Percentiles rank a stretch among this genome's conserved stretches.
Conservation (phyloP, 2,329 filamentous ascomycete genomes). For the Aspergillus carbonarius region DNA sequence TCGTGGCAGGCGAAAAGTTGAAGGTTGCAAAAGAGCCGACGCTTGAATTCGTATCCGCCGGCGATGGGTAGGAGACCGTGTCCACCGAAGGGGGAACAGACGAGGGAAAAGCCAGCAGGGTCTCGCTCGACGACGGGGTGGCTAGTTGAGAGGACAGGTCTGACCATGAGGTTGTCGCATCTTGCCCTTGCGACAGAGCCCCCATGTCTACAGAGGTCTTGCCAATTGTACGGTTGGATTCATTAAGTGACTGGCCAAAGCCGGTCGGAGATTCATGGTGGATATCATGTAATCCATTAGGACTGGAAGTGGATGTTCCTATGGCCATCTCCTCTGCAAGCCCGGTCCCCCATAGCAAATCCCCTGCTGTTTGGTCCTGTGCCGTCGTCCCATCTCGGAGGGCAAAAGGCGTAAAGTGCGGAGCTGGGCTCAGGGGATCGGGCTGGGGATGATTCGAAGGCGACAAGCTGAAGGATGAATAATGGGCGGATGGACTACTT, state of each 20-base stretch:
- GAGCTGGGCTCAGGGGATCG: constrained; percentile 5
- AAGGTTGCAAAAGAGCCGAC: constrained; percentile 29
- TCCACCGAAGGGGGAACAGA: constrained; percentile 19
- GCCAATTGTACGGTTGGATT: constrained; percentile 17
- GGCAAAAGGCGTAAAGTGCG: constrained; percentile 3
- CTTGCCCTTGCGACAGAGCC: constrained; percentile 16
- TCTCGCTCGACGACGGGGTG: constrained; percentile 13
- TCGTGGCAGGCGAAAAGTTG: constrained; percentile 30
- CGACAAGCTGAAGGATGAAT: constrained; percentile 16
- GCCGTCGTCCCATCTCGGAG: constrained; percentile 6
- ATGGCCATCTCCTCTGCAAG: constrained; percentile 13
- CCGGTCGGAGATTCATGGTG: constrained; percentile 19
- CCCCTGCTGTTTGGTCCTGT: constrained; percentile 8
- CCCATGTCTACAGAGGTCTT: constrained; percentile 23
- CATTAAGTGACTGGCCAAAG: constrained; percentile 18
- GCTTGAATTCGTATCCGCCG: constrained; percentile 25
- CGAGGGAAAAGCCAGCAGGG: constrained; percentile 20
- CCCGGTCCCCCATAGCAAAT: constrained; percentile 16
- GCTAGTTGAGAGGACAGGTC: constrained; percentile 20
- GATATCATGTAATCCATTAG: constrained; percentile 24
- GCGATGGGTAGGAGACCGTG: constrained; percentile 19
- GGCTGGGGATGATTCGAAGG: constrained; percentile 10
- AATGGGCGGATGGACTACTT: constrained; percentile 21
- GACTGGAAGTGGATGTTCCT: constrained; percentile 18
- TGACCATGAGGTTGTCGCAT: constrained; percentile 22